Evolutionary conservation across 106 monocot species (phyloP).

Genomic region (Allium fistulosum): DNA sequence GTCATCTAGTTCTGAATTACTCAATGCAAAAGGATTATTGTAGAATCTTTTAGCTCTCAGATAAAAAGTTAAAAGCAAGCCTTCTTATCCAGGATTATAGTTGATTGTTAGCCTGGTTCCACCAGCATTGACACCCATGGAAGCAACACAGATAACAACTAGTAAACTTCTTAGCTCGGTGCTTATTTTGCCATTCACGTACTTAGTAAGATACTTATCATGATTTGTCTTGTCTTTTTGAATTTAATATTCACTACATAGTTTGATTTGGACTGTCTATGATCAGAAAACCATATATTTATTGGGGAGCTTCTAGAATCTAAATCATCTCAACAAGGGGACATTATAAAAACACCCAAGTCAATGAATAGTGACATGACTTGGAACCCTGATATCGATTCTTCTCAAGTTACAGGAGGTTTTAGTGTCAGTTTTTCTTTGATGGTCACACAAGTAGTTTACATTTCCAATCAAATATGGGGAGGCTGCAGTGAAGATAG

Average conservation of each 20-base stretch:
- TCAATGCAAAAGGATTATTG: constrained; percentile 37
- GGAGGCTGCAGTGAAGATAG: constrained; percentile 14
- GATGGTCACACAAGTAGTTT: constrained; percentile 78
- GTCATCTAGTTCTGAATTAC: constrained; percentile 25
- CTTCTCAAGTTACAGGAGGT: constrained; percentile 80
- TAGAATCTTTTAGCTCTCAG: constrained; percentile 39
- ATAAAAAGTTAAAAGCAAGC: constrained; percentile 52
- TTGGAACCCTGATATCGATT: constrained; percentile 76
- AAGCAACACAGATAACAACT: constrained; percentile 61
- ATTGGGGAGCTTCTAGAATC: constrained; percentile 92
- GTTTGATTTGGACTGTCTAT: background rate
- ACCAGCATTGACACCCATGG: constrained; percentile 68
- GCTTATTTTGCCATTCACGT: constrained; percentile 58
- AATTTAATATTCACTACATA: background rate
- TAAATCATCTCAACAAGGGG: constrained; percentile 64
- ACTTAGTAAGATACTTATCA: constrained; percentile 44
- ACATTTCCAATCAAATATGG: background rate
- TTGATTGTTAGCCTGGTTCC: constrained; percentile 78
- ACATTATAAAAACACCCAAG: constrained; percentile 46
- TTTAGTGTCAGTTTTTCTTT: constrained; percentile 87
- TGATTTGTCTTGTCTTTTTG: constrained; percentile 1
- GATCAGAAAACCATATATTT: constrained; percentile 83
- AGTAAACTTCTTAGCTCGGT: constrained; percentile 65
- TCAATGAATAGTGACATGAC: constrained; percentile 44
- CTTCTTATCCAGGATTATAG: constrained; percentile 34